Conservation (phyloP, 768 basidiomycete species). For the Hypsizygus marmoreus region DNA sequence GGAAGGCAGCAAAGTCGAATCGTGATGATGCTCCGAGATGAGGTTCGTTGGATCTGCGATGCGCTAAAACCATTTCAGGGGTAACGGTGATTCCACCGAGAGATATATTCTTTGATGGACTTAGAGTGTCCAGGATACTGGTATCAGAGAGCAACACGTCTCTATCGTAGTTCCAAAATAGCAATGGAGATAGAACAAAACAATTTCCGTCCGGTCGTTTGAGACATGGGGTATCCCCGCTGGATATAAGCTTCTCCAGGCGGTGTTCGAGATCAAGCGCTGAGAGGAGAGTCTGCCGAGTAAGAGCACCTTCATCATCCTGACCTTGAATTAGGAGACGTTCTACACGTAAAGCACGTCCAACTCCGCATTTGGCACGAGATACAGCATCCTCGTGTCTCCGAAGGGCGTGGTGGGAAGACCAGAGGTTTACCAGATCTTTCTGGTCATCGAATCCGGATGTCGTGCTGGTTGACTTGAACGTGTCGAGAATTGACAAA, state of each 20-base stretch:
- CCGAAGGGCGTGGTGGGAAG: constrained; percentile 61
- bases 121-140: constrained; percentile 63
- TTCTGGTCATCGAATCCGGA: constrained; percentile 56
- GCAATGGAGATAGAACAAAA: constrained; percentile 70
- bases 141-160: constrained; percentile 50
- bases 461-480: constrained; percentile 53
- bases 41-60: constrained; percentile 58
- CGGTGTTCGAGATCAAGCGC: constrained; percentile 68
- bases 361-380: constrained; percentile 69
- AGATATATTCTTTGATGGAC: constrained; percentile 51
- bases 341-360: constrained; percentile 74
- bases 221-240: constrained; percentile 52
- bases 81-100: constrained; percentile 67
- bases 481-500: constrained; percentile 64
- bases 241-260: constrained; percentile 43
- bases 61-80: constrained; percentile 77
- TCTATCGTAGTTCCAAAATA: constrained; percentile 74
- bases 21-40: constrained; percentile 45
- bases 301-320: constrained; percentile 55
- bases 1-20: constrained; percentile 66
- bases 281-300: constrained; percentile 60
- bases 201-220: constrained; percentile 55
- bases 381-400: constrained; percentile 71
- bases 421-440: constrained; percentile 75
- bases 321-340: constrained; percentile 70